phyloP scores from a whole-genome alignment of 73 alveolate species.

The Paramecium tetraurelia region DNA sequence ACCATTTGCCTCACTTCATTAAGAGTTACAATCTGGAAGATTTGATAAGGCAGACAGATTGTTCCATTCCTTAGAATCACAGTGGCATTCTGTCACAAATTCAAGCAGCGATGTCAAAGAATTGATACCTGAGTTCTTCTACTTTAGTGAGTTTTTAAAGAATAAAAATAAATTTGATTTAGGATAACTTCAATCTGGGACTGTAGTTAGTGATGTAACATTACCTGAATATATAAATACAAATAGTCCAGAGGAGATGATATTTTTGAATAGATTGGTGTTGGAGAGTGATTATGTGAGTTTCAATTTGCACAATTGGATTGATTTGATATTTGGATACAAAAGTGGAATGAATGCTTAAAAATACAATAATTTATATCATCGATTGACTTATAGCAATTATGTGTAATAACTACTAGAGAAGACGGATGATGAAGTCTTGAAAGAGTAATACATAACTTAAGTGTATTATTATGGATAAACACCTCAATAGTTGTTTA shows the following conservation, averaged over 20 bases:
- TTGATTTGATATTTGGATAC: constrained; percentile 87
- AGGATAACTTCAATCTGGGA: constrained; percentile 68
- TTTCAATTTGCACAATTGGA: constrained; percentile 81
- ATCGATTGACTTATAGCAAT: constrained; percentile 75
- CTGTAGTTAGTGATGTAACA: constrained; percentile 72
- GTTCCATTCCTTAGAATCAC: constrained; percentile 71
- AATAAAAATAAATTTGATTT: constrained; percentile 75
- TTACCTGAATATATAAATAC: constrained; percentile 74
- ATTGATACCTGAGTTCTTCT: constrained; percentile 94
- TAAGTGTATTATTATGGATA: constrained; percentile 59
- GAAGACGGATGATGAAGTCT: constrained; percentile 22
- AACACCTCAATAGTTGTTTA: constrained; percentile 54
- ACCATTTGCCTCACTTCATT: constrained; percentile 82
- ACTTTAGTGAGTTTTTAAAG: constrained; percentile 77
- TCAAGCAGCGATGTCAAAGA: constrained; percentile 91
- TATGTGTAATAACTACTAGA: background rate
- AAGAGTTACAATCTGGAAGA: constrained; percentile 74
- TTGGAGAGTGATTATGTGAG: constrained; percentile 77
- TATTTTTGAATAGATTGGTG: constrained; percentile 68
- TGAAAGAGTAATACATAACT: constrained; percentile 40
- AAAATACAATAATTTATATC: constrained; percentile 72
- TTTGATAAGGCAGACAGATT: constrained; percentile 89
- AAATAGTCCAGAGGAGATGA: constrained; percentile 74
- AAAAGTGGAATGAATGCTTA: constrained; percentile 73
- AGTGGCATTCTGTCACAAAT: constrained; percentile 71